phyloP scores from a whole-genome alignment of 495 filamentous ascomycete species.

The Penicillium macrosclerotiorum region DNA sequence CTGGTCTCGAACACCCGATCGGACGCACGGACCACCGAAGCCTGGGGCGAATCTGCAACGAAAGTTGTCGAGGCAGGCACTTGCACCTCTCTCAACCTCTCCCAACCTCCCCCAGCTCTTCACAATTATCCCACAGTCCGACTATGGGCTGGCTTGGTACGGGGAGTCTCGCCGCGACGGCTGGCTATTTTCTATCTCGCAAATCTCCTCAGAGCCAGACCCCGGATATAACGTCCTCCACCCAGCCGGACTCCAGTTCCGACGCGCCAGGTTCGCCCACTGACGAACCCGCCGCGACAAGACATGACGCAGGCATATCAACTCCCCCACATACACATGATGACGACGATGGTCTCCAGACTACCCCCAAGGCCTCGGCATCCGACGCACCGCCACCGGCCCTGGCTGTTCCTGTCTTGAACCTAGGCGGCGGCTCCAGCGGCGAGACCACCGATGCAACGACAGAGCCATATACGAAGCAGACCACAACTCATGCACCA shows the following conservation, averaged over 20 bases:
- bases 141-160: constrained; percentile 41
- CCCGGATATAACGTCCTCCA: constrained; percentile 10
- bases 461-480: constrained; percentile 9
- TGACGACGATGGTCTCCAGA: constrained; percentile 35
- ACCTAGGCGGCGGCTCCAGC: constrained; percentile 20
- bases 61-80: neutral
- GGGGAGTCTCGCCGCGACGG: constrained; percentile 31
- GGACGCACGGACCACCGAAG: constrained; percentile 21
- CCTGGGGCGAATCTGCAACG: constrained; percentile 11
- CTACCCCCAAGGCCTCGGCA: constrained; percentile 49
- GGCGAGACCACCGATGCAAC: constrained; percentile 4
- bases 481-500: too few relatives aligned
- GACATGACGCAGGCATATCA: constrained; percentile 6
- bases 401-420: constrained; percentile 35
- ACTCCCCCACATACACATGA: constrained; percentile 10
- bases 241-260: constrained; percentile 22
- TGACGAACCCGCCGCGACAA: constrained; percentile 7
- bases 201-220: constrained; percentile 27
- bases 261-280: constrained; percentile 14
- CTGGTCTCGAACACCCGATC: constrained; percentile 8
- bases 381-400: constrained; percentile 22
- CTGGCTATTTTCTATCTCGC: constrained; percentile 34
- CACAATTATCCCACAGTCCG: constrained; percentile 5
- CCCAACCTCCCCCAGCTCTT: neutral
- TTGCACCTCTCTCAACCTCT: neutral